Percentiles rank a stretch among this genome's conserved stretches.
Evolutionary conservation across 306 rosid species (phyloP).

Genomic region (peach (Prunus persica)): Prunus_persica_NCBIv2 NC_034016.1:18074501-18075000

Average conservation of each 20-base stretch:
- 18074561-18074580: not conserved
- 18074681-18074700: conserved; percentile 51
- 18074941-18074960: conserved; percentile 59
- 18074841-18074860: conserved; percentile 59
- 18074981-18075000: conserved; percentile 53
- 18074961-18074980: conserved; percentile 49
- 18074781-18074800: conserved; percentile 1
- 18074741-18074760: conserved; percentile 86
- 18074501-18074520: too few relatives aligned
- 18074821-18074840: conserved; percentile 73
- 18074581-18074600: not conserved
- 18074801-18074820: conserved; percentile 83
- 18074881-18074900: conserved; percentile 16
- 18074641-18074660: conserved; percentile 43
- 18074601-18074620: conserved; percentile 28
- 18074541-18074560: not conserved
- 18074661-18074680: conserved; percentile 35
- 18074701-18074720: conserved; percentile 66
- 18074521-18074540: conserved; percentile 3
- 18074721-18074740: conserved; percentile 70
- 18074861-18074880: conserved; percentile 27
- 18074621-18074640: conserved; percentile 10
- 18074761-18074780: conserved; percentile 53
- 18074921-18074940: conserved; percentile 87
- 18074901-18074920: conserved; percentile 65